Conservation (phyloP, 2,329 filamentous ascomycete species). For the Alternaria consortialis region DNA sequence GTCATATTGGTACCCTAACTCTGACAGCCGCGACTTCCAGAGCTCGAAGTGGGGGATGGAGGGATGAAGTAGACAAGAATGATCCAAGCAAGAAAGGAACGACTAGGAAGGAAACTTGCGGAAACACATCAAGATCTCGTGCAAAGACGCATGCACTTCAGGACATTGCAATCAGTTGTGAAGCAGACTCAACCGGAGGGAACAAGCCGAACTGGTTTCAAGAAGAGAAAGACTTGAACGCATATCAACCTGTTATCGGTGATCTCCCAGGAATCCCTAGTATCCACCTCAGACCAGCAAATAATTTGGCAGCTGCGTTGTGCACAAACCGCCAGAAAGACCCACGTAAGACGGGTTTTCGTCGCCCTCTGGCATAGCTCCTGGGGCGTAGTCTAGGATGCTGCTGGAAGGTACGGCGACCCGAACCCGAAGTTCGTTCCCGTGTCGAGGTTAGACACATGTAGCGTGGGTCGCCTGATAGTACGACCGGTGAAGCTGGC, state of each 20-base stretch:
- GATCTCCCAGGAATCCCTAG: slow-evolving; percentile 9
- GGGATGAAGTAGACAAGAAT: neutral
- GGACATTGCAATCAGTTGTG: neutral
- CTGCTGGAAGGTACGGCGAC: slow-evolving; percentile 10
- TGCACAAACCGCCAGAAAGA: slow-evolving; percentile 3
- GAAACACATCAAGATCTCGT: neutral
- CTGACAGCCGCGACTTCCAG: neutral
- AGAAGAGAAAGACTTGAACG: slow-evolving; percentile 9
- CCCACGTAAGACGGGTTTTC: slow-evolving; percentile 12
- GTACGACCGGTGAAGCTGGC: slow-evolving; percentile 5
- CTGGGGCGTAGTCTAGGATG: slow-evolving; percentile 9
- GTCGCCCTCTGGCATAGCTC: slow-evolving; percentile 6
- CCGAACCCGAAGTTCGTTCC: slow-evolving; percentile 7
- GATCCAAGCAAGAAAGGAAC: neutral
- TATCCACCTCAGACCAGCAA: slow-evolving; percentile 5
- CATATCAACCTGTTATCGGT: slow-evolving; percentile 7
- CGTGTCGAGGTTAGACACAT: slow-evolving; percentile 7
- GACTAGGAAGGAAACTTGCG: neutral
- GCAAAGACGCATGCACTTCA: neutral
- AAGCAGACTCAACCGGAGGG: neutral
- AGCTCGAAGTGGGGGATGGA: neutral
- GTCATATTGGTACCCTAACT: slow-evolving; percentile 8
- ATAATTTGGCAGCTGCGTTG: slow-evolving; percentile 9
- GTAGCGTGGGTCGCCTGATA: slow-evolving; percentile 11
- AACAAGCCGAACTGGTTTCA: neutral